These are phyloP conservation scores for Chondrostereum purpureum DNA, from an alignment of 1,284 basidiomycete genomes.

Conservation along the genomic window DNA sequence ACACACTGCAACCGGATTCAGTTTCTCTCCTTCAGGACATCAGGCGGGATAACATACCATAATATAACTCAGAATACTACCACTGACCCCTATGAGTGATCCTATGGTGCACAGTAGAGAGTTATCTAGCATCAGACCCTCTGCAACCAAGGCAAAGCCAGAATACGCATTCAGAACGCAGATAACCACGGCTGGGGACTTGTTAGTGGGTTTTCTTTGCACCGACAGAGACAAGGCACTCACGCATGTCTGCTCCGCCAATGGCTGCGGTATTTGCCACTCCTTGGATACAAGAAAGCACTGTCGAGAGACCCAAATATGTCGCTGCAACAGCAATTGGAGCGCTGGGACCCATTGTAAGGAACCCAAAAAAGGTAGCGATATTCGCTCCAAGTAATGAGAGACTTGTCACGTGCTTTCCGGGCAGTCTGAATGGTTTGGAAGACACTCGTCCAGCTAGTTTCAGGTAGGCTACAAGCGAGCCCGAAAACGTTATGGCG, in stretches of 20 bases:
- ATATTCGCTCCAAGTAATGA: conserved; percentile 64
- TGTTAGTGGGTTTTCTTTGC: conserved; percentile 1
- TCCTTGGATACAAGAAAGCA: conserved; percentile 76
- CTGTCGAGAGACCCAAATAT: conserved; percentile 65
- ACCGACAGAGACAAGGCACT: conserved; percentile 22
- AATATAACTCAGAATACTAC: conserved; percentile 85
- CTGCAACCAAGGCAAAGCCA: conserved; percentile 89
- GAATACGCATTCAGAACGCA: conserved; percentile 85
- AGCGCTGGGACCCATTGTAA: conserved; percentile 60
- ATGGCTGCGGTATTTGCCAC: conserved; percentile 82
- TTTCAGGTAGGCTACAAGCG: conserved; percentile 84
- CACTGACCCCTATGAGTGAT: conserved; percentile 78
- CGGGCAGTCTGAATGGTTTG: conserved; percentile 64
- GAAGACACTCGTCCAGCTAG: conserved; percentile 75
- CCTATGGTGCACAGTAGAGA: conserved; percentile 75
- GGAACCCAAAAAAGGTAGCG: conserved; percentile 40
- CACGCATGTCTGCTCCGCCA: conserved; percentile 87
- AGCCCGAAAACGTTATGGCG: conserved; percentile 38
- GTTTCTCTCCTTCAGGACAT: background rate
- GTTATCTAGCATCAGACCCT: conserved; percentile 86
- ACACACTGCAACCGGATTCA: conserved; percentile 50
- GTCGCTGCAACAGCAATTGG: conserved; percentile 64
- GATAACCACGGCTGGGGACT: conserved; percentile 69
- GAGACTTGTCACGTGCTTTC: conserved; percentile 68
- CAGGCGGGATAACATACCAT: conserved; percentile 50